Evolutionary conservation across 2,329 filamentous ascomycete genomes (phyloP).

Genomic region (Aspergillus fijiensis): DNA sequence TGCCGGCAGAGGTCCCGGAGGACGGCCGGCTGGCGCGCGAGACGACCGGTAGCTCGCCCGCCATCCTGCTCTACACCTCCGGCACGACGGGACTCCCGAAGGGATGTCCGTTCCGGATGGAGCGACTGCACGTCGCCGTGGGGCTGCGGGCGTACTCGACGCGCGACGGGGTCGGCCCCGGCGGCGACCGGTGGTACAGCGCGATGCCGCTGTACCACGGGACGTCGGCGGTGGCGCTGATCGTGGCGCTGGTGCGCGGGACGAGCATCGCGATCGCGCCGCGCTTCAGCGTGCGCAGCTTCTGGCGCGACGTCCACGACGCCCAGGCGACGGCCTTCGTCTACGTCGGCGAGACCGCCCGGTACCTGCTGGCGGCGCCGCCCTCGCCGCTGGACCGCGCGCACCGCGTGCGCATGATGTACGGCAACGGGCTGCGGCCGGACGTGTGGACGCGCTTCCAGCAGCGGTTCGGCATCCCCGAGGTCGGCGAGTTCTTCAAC

Average conservation of each 20-base stretch:
- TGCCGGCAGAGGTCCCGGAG: constrained; percentile 51
- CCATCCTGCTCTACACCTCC: constrained; percentile 70
- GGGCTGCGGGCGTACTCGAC: constrained; percentile 35
- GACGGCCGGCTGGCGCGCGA: constrained; percentile 50
- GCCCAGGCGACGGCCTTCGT: constrained; percentile 68
- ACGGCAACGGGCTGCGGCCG: constrained; percentile 50
- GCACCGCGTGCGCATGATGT: constrained; percentile 48
- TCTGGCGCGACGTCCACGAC: constrained; percentile 71
- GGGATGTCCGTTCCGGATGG: constrained; percentile 61
- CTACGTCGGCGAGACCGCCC: constrained; percentile 75
- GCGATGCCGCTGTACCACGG: constrained; percentile 79
- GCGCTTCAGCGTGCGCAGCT: constrained; percentile 64
- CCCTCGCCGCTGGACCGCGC: constrained; percentile 46
- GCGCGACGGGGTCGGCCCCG: constrained; percentile 28
- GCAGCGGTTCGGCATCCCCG: constrained; percentile 52
- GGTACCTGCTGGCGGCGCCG: constrained; percentile 70
- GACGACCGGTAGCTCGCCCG: constrained; percentile 55
- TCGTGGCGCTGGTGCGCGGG: constrained; percentile 56
- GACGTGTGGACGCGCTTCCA: constrained; percentile 56
- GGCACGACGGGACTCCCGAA: constrained; percentile 77
- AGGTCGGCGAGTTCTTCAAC: constrained; percentile 74
- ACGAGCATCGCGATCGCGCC: constrained; percentile 43
- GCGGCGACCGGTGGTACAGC: constrained; percentile 66
- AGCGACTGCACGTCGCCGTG: constrained; percentile 45
- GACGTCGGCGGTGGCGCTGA: constrained; percentile 63